Evolutionary conservation across 345 rosid genomes (phyloP).

Genomic region (Bruguiera parviflora): DNA sequence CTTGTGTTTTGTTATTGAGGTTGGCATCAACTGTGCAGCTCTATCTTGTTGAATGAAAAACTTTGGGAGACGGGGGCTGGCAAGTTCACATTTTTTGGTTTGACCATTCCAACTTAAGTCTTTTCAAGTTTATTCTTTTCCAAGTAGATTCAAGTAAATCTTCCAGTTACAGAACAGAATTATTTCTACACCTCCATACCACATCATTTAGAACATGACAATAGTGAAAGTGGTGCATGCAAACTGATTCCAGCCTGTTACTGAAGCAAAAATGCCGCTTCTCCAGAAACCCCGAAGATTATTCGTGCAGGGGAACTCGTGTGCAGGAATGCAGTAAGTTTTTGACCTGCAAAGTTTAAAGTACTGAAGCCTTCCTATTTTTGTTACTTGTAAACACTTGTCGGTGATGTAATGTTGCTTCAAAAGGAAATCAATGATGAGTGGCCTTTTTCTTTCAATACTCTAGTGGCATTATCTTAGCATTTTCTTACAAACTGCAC

Average conservation of each 20-base stretch:
- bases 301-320: background rate
- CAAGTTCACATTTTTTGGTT: slow-evolving; percentile 28
- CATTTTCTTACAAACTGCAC: background rate
- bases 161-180: slow-evolving; percentile 26
- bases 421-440: slow-evolving; percentile 18
- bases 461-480: no score
- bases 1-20: slow-evolving; percentile 14
- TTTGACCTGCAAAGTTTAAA: slow-evolving; percentile 5
- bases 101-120: slow-evolving; percentile 22
- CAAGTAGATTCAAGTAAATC: slow-evolving; percentile 28
- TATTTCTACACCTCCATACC: slow-evolving; percentile 27
- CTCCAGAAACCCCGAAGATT: background rate
- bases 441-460: background rate
- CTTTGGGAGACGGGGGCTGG: slow-evolving; percentile 23
- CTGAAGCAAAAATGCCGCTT: slow-evolving; percentile 1
- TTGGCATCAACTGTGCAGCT: slow-evolving; percentile 26
- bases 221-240: slow-evolving; percentile 10
- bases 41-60: slow-evolving; percentile 28
- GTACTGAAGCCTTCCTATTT: background rate
- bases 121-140: slow-evolving; percentile 44
- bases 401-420: slow-evolving; percentile 28
- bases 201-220: slow-evolving; percentile 12
- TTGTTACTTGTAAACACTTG: slow-evolving; percentile 11
- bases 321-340: background rate
- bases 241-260: slow-evolving; percentile 11